Conservation (phyloP, 352 stramenopile species). For the Phytopythium montanum region DNA sequence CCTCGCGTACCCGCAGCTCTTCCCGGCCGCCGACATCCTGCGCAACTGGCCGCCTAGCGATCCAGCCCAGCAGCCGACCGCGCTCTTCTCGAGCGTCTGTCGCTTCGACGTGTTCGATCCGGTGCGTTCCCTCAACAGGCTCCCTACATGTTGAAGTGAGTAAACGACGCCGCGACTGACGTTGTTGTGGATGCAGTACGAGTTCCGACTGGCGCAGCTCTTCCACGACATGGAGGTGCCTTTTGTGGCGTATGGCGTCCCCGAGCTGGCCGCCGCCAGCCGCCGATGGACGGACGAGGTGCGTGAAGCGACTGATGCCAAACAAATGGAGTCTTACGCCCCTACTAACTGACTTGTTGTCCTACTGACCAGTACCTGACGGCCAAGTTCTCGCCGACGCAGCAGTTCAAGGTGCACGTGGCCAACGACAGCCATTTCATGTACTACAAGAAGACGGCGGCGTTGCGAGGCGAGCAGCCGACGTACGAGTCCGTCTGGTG, state of each 20-base stretch:
- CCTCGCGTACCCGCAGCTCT: constrained; percentile 62
- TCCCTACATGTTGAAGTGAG: background rate
- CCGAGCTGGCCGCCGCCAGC: constrained; percentile 62
- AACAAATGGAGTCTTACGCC: too few relatives aligned
- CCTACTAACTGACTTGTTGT: too few relatives aligned
- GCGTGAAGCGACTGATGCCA: too few relatives aligned
- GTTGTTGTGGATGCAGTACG: constrained; percentile 36
- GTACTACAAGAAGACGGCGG: constrained; percentile 79
- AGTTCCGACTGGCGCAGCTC: constrained; percentile 83
- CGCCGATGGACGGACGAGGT: constrained; percentile 84
- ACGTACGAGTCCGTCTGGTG: constrained; percentile 51
- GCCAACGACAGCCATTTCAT: constrained; percentile 93
- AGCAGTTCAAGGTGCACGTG: constrained; percentile 61
- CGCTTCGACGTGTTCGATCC: constrained; percentile 58
- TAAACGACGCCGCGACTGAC: background rate
- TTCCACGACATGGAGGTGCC: constrained; percentile 91
- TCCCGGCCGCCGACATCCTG: constrained; percentile 66
- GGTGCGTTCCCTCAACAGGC: constrained; percentile 15
- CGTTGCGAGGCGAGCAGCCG: constrained; percentile 24
- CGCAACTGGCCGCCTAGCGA: constrained; percentile 79
- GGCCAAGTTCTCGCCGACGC: constrained; percentile 27
- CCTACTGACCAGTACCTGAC: constrained; percentile 39
- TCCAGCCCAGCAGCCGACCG: constrained; percentile 20
- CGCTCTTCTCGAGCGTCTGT: constrained; percentile 55
- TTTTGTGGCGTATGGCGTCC: constrained; percentile 92